phyloP scores from a whole-genome alignment of 2,329 filamentous ascomycete genomes.

The Neofusicoccum sp. region DNA sequence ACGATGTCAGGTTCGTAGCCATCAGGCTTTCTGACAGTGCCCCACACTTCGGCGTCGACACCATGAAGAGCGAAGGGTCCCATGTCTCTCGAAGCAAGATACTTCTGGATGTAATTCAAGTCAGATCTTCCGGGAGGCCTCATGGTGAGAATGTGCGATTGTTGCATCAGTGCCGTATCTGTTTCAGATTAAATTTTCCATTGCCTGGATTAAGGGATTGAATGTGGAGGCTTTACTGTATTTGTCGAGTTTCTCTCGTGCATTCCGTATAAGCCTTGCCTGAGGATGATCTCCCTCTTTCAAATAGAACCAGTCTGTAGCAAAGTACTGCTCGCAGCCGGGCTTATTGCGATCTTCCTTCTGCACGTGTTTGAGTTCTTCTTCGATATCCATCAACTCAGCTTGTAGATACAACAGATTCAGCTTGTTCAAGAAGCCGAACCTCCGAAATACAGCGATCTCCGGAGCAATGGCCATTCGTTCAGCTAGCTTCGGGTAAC shows the following conservation, averaged over 20 bases:
- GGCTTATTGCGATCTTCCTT: neutral
- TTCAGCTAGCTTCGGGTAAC: constrained; percentile 3
- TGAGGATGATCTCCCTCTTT: neutral
- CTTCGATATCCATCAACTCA: constrained; percentile 4
- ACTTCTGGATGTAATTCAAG: constrained; percentile 20
- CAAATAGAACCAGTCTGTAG: neutral
- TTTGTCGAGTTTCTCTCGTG: neutral
- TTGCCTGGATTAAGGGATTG: no score
- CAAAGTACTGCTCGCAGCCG: neutral
- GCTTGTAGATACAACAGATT: constrained; percentile 5
- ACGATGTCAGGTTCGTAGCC: neutral
- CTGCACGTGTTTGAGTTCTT: neutral
- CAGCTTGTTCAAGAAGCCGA: neutral
- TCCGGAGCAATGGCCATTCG: neutral
- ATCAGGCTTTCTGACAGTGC: neutral
- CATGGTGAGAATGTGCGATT: constrained; percentile 17
- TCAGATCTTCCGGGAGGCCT: constrained; percentile 16
- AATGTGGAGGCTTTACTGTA: constrained; percentile 1
- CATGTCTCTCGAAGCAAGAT: constrained; percentile 14
- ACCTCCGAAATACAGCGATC: constrained; percentile 1
- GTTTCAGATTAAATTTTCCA: neutral
- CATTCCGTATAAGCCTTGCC: neutral
- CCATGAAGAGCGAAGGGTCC: constrained; percentile 12
- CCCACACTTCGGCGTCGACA: neutral
- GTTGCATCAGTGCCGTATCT: constrained; percentile 20